A percentile compares a stretch with the other conserved stretches of the same genome.
phyloP scores from a whole-genome alignment of 305 asterid genomes.

The Nicotiana rustica region DNA sequence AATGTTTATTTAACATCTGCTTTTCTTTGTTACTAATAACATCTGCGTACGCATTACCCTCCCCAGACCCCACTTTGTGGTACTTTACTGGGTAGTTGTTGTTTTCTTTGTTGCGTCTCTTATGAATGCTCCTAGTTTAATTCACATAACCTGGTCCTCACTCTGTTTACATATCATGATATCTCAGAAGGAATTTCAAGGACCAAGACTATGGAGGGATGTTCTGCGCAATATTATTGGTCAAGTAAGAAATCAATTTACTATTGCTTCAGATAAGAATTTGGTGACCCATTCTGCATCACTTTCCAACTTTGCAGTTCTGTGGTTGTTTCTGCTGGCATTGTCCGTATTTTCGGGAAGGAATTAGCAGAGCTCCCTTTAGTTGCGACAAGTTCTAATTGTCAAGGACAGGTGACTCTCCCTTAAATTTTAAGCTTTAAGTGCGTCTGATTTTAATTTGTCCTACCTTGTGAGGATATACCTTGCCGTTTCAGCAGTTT shows the following conservation, averaged over 20 bases:
- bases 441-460: background rate
- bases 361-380: constrained; percentile 89
- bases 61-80: no score
- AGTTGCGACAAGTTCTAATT: constrained; percentile 68
- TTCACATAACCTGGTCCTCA: constrained; percentile 5
- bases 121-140: background rate
- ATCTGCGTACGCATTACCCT: no score
- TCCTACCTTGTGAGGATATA: background rate
- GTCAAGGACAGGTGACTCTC: constrained; percentile 73
- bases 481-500: background rate
- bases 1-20: background rate
- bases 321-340: constrained; percentile 73
- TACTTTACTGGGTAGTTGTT: no score
- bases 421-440: constrained; percentile 10
- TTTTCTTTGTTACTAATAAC: background rate
- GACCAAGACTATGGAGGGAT: constrained; percentile 85
- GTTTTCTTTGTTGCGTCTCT: background rate
- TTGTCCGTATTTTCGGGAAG: constrained; percentile 77
- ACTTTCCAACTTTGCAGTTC: constrained; percentile 53
- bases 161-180: constrained; percentile 33
- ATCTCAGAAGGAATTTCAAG: constrained; percentile 61
- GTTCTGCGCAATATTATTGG: constrained; percentile 72
- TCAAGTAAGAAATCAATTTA: constrained; percentile 57
- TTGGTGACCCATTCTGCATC: constrained; percentile 36
- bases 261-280: background rate